A percentile compares a stretch with the other conserved stretches of the same genome.
phyloP scores from a whole-genome alignment of 371 early-diverging fungal genomes.

The Nematocida minor region DNA sequence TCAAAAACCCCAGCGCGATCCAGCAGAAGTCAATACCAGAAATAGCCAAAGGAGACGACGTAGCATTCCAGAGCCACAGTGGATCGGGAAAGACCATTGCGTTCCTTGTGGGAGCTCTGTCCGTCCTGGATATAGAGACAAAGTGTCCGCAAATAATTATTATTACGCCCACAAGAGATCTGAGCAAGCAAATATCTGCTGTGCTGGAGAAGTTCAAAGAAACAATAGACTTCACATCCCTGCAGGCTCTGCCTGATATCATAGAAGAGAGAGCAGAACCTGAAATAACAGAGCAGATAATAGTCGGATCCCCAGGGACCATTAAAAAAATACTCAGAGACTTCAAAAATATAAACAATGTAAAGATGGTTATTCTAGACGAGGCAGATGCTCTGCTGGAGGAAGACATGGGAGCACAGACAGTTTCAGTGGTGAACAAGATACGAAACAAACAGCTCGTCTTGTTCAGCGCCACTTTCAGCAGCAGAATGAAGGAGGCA shows the following conservation, averaged over 20 bases:
- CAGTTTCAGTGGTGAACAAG: constrained; percentile 65
- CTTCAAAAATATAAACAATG: constrained; percentile 13
- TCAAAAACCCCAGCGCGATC: constrained; percentile 35
- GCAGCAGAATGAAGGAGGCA: constrained; percentile 71
- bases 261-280: constrained; percentile 60
- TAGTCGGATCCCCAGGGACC: constrained; percentile 87
- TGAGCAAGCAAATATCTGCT: constrained; percentile 85
- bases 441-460: constrained; percentile 68
- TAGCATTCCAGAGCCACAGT: constrained; percentile 96
- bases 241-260: constrained; percentile 73
- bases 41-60: constrained; percentile 78
- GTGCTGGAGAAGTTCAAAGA: constrained; percentile 79
- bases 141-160: constrained; percentile 68
- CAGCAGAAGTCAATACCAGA: constrained; percentile 46
- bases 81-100: constrained; percentile 93
- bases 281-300: constrained; percentile 67
- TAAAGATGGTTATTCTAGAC: constrained; percentile 63
- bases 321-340: constrained; percentile 67
- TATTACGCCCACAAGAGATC: constrained; percentile 87
- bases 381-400: constrained; percentile 64
- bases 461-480: constrained; percentile 87
- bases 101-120: constrained; percentile 55
- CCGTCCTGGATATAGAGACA: neutral
- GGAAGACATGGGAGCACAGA: constrained; percentile 68
- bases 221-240: constrained; percentile 71